These are phyloP conservation scores for Wallemia mellicola DNA, from an alignment of 1,284 basidiomycete genomes.

Conservation along the genomic window DNA sequence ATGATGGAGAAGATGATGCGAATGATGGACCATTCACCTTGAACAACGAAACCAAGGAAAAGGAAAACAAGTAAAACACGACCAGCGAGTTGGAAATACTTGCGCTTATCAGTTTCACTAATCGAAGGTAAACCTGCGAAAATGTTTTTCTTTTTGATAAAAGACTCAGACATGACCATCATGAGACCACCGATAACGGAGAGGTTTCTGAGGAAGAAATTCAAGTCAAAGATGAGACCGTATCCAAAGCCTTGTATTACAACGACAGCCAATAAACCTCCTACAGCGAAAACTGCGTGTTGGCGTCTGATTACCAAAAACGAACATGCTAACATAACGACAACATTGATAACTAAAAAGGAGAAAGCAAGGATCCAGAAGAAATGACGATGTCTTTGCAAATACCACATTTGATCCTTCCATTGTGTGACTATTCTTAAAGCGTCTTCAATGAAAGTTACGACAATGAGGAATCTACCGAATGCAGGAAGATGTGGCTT, in stretches of 20 bases:
- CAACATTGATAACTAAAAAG: slow-evolving; percentile 71
- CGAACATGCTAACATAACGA: slow-evolving; percentile 79
- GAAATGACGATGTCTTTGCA: slow-evolving; percentile 78
- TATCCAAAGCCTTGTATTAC: slow-evolving; percentile 83
- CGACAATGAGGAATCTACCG: slow-evolving; percentile 87
- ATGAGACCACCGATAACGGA: slow-evolving; percentile 71
- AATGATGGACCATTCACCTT: slow-evolving; percentile 61
- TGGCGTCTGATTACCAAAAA: slow-evolving; percentile 59
- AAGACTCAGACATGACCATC: slow-evolving; percentile 93
- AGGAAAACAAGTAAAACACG: slow-evolving; percentile 95
- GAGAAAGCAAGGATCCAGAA: slow-evolving; percentile 78
- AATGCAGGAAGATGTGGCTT: slow-evolving; percentile 81
- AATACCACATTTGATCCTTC: slow-evolving; percentile 86
- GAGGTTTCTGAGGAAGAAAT: slow-evolving; percentile 93
- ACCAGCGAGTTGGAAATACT: slow-evolving; percentile 95
- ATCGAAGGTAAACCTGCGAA: slow-evolving; percentile 77
- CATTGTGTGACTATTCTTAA: slow-evolving; percentile 79
- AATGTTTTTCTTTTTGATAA: slow-evolving; percentile 52
- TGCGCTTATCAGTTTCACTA: slow-evolving; percentile 83
- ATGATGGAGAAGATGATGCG: slow-evolving; percentile 62
- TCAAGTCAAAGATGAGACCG: slow-evolving; percentile 84
- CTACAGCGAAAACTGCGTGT: slow-evolving; percentile 62
- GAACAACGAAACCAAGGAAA: slow-evolving; percentile 89
- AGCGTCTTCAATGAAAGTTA: slow-evolving; percentile 84
- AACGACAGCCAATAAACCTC: slow-evolving; percentile 67